Evolutionary conservation across 78 protist species (phyloP).

Genomic region (Acrasis kona): DNA sequence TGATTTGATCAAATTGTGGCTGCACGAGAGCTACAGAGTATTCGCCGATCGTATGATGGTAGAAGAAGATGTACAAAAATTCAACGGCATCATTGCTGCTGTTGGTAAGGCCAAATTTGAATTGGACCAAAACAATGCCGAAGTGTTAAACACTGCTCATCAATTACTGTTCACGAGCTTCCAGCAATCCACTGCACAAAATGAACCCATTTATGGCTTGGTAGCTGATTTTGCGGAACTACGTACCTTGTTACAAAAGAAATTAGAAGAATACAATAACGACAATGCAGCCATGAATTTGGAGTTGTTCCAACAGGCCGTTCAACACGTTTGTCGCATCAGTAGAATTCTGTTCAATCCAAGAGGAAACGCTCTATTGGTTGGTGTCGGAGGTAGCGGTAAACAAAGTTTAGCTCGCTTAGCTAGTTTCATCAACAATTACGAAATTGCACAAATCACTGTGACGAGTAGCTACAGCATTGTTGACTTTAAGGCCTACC

Average conservation of each 20-base stretch:
- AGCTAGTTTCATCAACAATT: conserved; percentile 38
- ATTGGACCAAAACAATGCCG: not conserved
- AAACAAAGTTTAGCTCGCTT: conserved; percentile 57
- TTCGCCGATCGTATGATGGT: conserved; percentile 53
- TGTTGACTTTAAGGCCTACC: conserved; percentile 11
- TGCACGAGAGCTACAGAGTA: conserved; percentile 54
- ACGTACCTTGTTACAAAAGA: not conserved
- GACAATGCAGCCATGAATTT: conserved; percentile 45
- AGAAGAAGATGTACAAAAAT: conserved; percentile 19
- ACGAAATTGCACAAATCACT: conserved; percentile 40
- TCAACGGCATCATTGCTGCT: conserved; percentile 14
- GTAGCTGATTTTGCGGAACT: not conserved
- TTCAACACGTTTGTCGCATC: conserved; percentile 64
- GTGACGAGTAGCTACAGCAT: conserved; percentile 27
- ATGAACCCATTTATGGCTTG: not conserved
- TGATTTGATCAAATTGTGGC: conserved; percentile 28
- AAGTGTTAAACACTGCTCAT: no score
- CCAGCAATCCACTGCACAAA: not conserved
- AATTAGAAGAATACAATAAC: conserved; percentile 46
- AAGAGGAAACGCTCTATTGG: conserved; percentile 66
- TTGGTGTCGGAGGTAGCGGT: no score
- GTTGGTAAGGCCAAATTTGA: conserved; percentile 13
- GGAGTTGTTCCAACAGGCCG: conserved; percentile 62
- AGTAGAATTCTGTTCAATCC: conserved; percentile 36
- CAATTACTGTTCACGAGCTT: conserved; percentile 37